phyloP scores from a whole-genome alignment of 192 early-diverging fungal species.

The Backusella luteola region DNA sequence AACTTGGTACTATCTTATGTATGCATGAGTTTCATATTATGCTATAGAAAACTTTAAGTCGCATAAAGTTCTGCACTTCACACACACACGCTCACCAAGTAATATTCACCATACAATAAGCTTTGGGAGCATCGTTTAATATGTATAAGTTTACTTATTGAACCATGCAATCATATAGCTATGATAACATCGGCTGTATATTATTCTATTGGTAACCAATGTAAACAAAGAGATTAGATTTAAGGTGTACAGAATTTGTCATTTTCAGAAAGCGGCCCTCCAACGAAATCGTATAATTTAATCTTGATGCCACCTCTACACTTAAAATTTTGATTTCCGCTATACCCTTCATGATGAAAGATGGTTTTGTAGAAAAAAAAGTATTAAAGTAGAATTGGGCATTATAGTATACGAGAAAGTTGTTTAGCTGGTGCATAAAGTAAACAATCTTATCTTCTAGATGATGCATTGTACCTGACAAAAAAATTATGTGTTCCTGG shows the following conservation, averaged over 20 bases:
- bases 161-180: neutral
- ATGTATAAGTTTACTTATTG: neutral
- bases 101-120: too few relatives aligned
- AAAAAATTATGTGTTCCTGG: neutral
- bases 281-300: neutral
- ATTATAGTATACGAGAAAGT: neutral
- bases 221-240: neutral
- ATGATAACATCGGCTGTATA: neutral
- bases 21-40: neutral
- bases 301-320: neutral
- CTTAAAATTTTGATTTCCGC: neutral
- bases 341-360: neutral
- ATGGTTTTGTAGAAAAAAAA: neutral
- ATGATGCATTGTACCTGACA: neutral
- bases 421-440: neutral
- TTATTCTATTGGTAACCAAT: neutral
- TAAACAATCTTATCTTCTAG: neutral
- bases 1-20: too few relatives aligned
- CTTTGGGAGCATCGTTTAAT: neutral
- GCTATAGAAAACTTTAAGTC: neutral
- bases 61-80: neutral
- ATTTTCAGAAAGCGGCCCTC: neutral
- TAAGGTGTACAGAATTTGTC: neutral
- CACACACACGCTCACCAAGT: neutral
- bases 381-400: neutral